Percentiles rank a stretch among this genome's conserved stretches.
Conservation (phyloP, 1,284 basidiomycete genomes). For the Agaricales sp. region DNA sequence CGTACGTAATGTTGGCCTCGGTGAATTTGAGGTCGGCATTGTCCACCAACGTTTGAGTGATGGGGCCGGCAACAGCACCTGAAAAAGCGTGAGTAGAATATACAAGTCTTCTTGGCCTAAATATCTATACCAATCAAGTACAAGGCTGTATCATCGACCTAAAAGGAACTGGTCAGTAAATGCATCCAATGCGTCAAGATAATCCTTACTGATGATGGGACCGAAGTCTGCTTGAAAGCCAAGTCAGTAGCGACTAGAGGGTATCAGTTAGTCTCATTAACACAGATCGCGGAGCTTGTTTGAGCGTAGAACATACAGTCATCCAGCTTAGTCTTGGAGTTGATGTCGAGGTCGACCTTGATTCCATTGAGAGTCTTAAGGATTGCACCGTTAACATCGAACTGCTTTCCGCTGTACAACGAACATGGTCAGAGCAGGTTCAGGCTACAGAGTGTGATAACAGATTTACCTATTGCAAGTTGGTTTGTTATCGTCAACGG, state of each 20-base stretch:
- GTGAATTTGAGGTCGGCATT: constrained; percentile 45
- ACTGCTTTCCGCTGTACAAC: constrained; percentile 44
- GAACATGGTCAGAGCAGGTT: constrained; percentile 12
- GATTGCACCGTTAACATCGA: constrained; percentile 51
- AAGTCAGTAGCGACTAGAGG: constrained; percentile 54
- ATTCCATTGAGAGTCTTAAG: constrained; percentile 53
- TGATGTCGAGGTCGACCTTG: constrained; percentile 40
- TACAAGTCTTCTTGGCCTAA: background rate
- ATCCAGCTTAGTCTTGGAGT: constrained; percentile 42
- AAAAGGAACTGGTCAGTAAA: constrained; percentile 5
- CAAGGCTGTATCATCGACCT: constrained; percentile 56
- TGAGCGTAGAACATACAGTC: constrained; percentile 34
- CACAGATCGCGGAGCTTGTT: background rate
- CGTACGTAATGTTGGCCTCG: constrained; percentile 54
- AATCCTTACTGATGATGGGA: constrained; percentile 45
- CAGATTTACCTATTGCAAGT: constrained; percentile 41
- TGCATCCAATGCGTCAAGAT: background rate
- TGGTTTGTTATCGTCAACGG: constrained; percentile 40
- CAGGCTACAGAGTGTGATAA: constrained; percentile 3
- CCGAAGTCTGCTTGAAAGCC: constrained; percentile 50
- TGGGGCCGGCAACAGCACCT: constrained; percentile 48
- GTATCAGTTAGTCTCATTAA: constrained; percentile 2
- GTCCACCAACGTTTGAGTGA: constrained; percentile 61
- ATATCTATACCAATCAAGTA: constrained; percentile 44
- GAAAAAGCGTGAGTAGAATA: background rate